These are phyloP conservation scores for Mesotaenium endlicherianum DNA, from an alignment of 139 green algal species.

Conservation along the genomic window DNA sequence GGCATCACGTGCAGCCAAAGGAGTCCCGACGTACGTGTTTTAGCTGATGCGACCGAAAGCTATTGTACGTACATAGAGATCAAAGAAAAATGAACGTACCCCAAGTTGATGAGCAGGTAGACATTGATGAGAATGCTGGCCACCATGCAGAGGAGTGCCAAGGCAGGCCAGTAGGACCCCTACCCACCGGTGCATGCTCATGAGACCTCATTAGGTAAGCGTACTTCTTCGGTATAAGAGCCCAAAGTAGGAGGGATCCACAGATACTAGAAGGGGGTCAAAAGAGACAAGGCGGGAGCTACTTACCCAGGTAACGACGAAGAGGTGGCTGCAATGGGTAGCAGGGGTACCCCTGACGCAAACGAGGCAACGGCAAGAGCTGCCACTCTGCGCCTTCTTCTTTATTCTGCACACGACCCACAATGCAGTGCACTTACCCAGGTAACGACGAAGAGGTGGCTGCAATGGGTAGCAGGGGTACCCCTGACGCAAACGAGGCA, in stretches of 20 bases:
- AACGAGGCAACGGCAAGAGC: too few relatives aligned
- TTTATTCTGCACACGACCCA: too few relatives aligned
- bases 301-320: too few relatives aligned
- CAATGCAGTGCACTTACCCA: too few relatives aligned
- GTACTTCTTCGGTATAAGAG: background rate
- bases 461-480: background rate
- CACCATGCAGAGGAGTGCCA: background rate
- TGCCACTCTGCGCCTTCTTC: too few relatives aligned
- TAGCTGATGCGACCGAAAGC: too few relatives aligned
- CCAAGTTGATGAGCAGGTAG: conserved; percentile 22
- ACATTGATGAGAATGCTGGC: conserved; percentile 34
- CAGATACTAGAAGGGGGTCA: background rate
- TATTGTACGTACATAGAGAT: too few relatives aligned
- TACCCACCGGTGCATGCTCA: background rate
- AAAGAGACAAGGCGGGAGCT: background rate
- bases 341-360: too few relatives aligned
- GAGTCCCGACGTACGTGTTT: too few relatives aligned
- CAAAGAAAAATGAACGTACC: too few relatives aligned
- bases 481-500: background rate
- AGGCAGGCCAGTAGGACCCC: background rate
- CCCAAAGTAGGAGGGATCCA: background rate
- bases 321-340: background rate
- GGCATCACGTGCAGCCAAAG: too few relatives aligned
- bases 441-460: too few relatives aligned
- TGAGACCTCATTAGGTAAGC: background rate